Percentiles rank a stretch among this genome's conserved stretches.
Evolutionary conservation across 1,139 yeast species (phyloP).

Genomic region (Yamadazyma sp.): DNA sequence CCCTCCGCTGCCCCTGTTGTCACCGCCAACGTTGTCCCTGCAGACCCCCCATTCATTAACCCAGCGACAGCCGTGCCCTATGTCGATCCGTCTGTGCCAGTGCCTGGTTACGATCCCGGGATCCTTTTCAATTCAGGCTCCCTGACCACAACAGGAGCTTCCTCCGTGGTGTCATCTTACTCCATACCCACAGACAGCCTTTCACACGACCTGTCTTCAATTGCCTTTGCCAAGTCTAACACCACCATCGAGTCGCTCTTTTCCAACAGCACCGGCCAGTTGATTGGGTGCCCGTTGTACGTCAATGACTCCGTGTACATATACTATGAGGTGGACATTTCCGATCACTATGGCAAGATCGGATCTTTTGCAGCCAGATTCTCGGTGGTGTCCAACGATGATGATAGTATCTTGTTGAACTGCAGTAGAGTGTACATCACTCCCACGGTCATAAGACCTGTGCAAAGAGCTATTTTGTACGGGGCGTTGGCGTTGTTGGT

Average conservation of each 20-base stretch:
- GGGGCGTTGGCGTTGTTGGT: constrained; percentile 45
- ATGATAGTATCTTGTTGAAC: constrained; percentile 37
- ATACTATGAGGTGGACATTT: constrained; percentile 39
- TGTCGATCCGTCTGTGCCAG: background rate
- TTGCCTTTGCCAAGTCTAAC: constrained; percentile 13
- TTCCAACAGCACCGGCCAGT: constrained; percentile 25
- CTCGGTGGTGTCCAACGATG: constrained; percentile 39
- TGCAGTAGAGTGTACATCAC: constrained; percentile 52
- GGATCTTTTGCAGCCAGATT: constrained; percentile 46
- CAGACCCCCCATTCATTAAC: background rate
- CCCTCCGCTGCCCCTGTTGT: background rate
- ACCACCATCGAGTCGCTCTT: constrained; percentile 25
- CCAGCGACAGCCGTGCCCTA: background rate
- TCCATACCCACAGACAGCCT: background rate
- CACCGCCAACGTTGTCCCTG: background rate
- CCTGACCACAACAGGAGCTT: background rate
- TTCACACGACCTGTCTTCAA: background rate
- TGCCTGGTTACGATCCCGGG: background rate
- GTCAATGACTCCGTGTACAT: constrained; percentile 39
- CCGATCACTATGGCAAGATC: constrained; percentile 31
- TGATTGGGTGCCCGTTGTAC: constrained; percentile 44
- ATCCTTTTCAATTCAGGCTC: background rate
- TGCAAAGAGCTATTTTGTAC: constrained; percentile 37
- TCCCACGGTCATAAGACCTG: constrained; percentile 36
- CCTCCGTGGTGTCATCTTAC: constrained; percentile 1